Conservation (phyloP, 768 basidiomycete species). For the Polyporus arcularius region DNA sequence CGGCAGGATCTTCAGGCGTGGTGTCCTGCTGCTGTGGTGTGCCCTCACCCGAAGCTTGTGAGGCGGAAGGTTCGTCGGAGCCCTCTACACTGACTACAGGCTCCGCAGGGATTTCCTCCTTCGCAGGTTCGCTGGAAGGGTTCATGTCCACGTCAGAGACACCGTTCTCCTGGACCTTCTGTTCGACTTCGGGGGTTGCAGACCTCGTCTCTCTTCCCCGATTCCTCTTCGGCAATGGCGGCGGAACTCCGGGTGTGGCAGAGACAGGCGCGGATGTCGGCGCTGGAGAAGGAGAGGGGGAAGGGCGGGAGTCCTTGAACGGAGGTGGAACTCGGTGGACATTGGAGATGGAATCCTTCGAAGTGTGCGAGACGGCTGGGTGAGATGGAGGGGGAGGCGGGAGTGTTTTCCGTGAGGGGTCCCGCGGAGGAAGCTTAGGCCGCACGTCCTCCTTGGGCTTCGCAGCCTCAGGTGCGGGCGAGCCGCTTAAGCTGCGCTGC, state of each 20-base stretch:
- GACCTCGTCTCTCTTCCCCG: constrained; percentile 3
- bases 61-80: neutral
- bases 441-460: constrained; percentile 11
- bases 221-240: constrained; percentile 33
- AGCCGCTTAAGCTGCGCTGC: constrained; percentile 28
- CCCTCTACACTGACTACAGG: neutral
- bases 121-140: neutral
- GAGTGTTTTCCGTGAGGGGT: constrained; percentile 19
- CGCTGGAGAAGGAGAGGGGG: constrained; percentile 43
- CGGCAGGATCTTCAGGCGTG: neutral
- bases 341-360: constrained; percentile 1
- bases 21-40: neutral
- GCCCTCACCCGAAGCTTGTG: neutral
- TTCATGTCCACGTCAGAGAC: neutral
- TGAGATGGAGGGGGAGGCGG: constrained; percentile 21
- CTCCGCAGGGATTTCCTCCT: neutral
- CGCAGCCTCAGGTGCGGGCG: constrained; percentile 14
- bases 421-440: constrained; percentile 25
- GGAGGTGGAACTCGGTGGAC: constrained; percentile 7
- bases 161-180: neutral
- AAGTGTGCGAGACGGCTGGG: constrained; percentile 15
- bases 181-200: neutral
- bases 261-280: constrained; percentile 37
- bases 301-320: constrained; percentile 26
- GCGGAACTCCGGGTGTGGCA: constrained; percentile 16